phyloP scores from a whole-genome alignment of 768 basidiomycete genomes.

The Leucocoprinus sp. region DNA sequence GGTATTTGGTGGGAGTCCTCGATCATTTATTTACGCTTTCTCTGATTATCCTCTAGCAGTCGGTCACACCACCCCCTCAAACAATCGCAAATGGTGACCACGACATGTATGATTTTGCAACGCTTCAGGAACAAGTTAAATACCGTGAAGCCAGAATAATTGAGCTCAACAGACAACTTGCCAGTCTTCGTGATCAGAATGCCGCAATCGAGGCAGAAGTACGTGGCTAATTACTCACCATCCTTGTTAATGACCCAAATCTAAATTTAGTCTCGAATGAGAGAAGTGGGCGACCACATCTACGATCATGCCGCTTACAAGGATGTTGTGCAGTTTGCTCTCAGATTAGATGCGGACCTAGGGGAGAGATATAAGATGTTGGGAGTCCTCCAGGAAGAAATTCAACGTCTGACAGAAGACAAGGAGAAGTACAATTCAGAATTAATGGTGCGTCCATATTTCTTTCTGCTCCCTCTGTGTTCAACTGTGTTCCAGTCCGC shows the following conservation, averaged over 20 bases:
- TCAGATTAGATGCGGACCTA: constrained; percentile 4
- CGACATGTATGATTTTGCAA: constrained; percentile 27
- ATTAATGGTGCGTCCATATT: constrained; percentile 25
- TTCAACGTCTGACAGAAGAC: constrained; percentile 2
- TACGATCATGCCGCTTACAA: constrained; percentile 8
- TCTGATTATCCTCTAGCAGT: constrained; percentile 42
- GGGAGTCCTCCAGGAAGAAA: constrained; percentile 4
- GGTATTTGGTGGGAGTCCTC: constrained; percentile 54
- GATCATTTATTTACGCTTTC: constrained; percentile 32
- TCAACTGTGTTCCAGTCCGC: neutral
- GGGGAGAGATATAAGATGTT: constrained; percentile 6
- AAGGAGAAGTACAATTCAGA: constrained; percentile 4
- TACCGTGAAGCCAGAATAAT: constrained; percentile 37
- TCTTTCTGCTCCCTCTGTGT: neutral
- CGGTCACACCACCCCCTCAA: constrained; percentile 18
- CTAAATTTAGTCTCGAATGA: constrained; percentile 4
- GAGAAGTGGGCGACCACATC: constrained; percentile 4
- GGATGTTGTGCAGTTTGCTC: constrained; percentile 5
- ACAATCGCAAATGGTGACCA: constrained; percentile 31
- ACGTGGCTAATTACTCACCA: constrained; percentile 10
- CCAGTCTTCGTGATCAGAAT: constrained; percentile 37
- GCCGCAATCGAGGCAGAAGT: constrained; percentile 39
- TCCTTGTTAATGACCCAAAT: neutral
- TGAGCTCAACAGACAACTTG: constrained; percentile 39
- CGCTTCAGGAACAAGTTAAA: constrained; percentile 34